Conservation (phyloP, 2,329 filamentous ascomycete genomes). For the Colletotrichum cuscutae region DNA sequence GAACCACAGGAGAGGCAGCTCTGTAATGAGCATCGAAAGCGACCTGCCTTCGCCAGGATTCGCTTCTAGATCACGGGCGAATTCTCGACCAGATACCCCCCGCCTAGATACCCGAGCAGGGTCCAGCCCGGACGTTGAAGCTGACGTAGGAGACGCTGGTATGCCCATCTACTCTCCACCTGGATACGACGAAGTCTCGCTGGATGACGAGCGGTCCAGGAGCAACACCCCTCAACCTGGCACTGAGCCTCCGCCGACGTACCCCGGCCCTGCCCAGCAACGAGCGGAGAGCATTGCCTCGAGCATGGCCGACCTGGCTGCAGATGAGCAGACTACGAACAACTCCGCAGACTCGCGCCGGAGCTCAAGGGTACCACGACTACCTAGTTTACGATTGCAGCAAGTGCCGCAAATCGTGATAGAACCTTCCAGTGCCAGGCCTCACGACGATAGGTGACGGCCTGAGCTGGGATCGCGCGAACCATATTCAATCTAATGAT, state of each 20-base stretch:
- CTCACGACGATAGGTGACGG: constrained; percentile 29
- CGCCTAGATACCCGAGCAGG: constrained; percentile 52
- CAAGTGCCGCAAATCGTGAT: constrained; percentile 68
- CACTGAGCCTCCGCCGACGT: constrained; percentile 62
- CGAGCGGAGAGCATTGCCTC: constrained; percentile 28
- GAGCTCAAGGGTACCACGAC: constrained; percentile 53
- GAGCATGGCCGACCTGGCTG: constrained; percentile 37
- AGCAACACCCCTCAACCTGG: constrained; percentile 50
- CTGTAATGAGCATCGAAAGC: constrained; percentile 64
- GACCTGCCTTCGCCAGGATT: constrained; percentile 53
- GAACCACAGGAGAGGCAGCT: constrained; percentile 60
- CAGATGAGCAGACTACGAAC: constrained; percentile 30
- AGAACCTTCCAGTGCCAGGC: constrained; percentile 57
- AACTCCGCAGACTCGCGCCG: constrained; percentile 37
- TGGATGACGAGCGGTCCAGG: constrained; percentile 52
- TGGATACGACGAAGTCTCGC: constrained; percentile 62
- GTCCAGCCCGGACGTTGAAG: constrained; percentile 64
- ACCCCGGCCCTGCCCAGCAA: constrained; percentile 51
- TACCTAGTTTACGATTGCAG: constrained; percentile 63
- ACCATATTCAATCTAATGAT: constrained; percentile 5
- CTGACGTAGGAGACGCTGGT: constrained; percentile 57
- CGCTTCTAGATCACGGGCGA: constrained; percentile 49
- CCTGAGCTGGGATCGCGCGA: not conserved
- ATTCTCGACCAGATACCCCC: constrained; percentile 57
- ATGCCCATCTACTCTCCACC: constrained; percentile 60